These are phyloP conservation scores for Aspergillus sparsus DNA, from an alignment of 495 filamentous ascomycete genomes.

Conservation along the genomic window DNA sequence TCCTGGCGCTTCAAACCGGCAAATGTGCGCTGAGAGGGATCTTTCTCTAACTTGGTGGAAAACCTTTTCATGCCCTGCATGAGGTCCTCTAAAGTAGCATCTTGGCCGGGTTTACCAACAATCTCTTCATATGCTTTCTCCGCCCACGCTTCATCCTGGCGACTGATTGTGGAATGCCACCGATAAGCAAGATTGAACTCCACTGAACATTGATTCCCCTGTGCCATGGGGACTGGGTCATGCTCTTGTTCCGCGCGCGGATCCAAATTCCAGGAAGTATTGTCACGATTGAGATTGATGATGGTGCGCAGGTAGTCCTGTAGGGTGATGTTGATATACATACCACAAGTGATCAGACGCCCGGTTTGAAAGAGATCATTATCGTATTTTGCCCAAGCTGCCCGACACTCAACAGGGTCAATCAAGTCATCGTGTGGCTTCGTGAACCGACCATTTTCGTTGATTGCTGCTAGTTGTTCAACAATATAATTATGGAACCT, in stretches of 20 bases:
- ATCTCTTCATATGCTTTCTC: slow-evolving; percentile 56
- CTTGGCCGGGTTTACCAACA: slow-evolving; percentile 56
- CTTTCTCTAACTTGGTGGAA: slow-evolving; percentile 49
- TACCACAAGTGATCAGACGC: slow-evolving; percentile 73
- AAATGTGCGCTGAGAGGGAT: slow-evolving; percentile 61
- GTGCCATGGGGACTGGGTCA: slow-evolving; percentile 62
- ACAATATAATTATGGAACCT: slow-evolving; percentile 80
- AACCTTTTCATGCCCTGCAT: slow-evolving; percentile 53
- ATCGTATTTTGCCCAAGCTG: slow-evolving; percentile 73
- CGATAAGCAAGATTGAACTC: slow-evolving; percentile 76
- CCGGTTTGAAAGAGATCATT: slow-evolving; percentile 87
- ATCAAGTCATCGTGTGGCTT: slow-evolving; percentile 53
- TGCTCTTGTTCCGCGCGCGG: slow-evolving; percentile 47
- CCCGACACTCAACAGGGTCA: slow-evolving; percentile 48
- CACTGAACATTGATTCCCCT: slow-evolving; percentile 63
- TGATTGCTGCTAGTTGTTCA: slow-evolving; percentile 66
- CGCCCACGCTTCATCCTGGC: slow-evolving; percentile 68
- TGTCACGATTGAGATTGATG: slow-evolving; percentile 74
- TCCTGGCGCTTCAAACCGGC: slow-evolving; percentile 53
- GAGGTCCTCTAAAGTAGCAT: slow-evolving; percentile 54
- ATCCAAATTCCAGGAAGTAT: slow-evolving; percentile 76
- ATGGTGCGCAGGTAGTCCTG: slow-evolving; percentile 85
- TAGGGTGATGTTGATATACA: slow-evolving; percentile 83
- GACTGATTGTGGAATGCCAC: slow-evolving; percentile 67
- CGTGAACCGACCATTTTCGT: slow-evolving; percentile 69